Base-by-base conservation (phyloP, 768 basidiomycete species). In the Boletus insuetus region DNA sequence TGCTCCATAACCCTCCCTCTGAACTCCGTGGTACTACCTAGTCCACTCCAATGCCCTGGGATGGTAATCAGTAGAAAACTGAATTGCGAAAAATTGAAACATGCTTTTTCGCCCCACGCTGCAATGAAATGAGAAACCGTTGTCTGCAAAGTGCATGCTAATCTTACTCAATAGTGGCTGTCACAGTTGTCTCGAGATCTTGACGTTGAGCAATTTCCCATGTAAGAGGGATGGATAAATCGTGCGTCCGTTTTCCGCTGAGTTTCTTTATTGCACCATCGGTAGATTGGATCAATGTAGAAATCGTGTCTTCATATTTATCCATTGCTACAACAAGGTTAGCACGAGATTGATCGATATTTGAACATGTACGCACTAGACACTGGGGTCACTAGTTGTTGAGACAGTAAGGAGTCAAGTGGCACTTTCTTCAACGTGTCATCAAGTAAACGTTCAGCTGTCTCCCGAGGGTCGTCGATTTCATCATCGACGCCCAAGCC, bases 151-250 rank as follows among this genome's bases (percentile, higher is more conserved):
- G 16, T 3, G 29, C n/a, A 47, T 13, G 4, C 12, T 14, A 13
- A 16, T 13, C 32, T 46, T 32, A 53, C 55, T 56, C 55, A 12
- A 56, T 42, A 11, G 34, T 43, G 6, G 55, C 55, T 17, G 40
- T 46, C 14, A 56, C 9, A 13, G 22, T 56, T 1, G 41, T 53
- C 4, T 56, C 46, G 1, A 43, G 29, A 40, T 56, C 51, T 24
- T 38, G 40, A 19, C 55, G 55, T 31, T 56, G 55, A 42, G 55
- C 55, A 1, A 47, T 48, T 22, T 45, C 46, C 55, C 55, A 56
- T 7, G 40, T 35, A 42, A 56, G 55, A 43, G 55, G n/a, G 34
- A 24, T 31, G 16, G 55, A 32, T 14, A 13, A 29, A 32, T 41
- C 32, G 24, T 37, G 55, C 17, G 20, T 56, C 7, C 34, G 45